phyloP scores from a whole-genome alignment of 1,284 basidiomycete genomes.

The Leccinum huronense region DNA sequence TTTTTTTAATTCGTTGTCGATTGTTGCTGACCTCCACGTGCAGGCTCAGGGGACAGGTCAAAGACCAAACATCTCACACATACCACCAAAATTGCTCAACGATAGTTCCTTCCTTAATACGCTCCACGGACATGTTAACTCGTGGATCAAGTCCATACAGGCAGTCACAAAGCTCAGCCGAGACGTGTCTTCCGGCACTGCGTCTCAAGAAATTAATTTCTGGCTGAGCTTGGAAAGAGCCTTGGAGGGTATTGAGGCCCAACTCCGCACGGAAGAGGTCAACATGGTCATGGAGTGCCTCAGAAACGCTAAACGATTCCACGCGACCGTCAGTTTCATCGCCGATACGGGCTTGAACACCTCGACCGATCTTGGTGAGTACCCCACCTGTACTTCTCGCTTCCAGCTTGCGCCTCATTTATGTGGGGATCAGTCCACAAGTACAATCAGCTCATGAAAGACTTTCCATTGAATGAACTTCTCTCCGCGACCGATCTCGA shows the following conservation, averaged over 20 bases:
- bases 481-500: slow-evolving; percentile 94
- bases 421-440: slow-evolving; percentile 80
- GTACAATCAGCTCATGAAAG: slow-evolving; percentile 98
- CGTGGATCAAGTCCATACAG: slow-evolving; percentile 99
- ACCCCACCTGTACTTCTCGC: background rate
- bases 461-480: slow-evolving; percentile 96
- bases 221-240: slow-evolving; percentile 62
- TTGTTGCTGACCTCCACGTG: slow-evolving; percentile 14
- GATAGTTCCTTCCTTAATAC: slow-evolving; percentile 94
- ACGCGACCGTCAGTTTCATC: slow-evolving; percentile 96
- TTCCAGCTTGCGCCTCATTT: slow-evolving; percentile 12
- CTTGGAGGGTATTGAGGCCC: slow-evolving; percentile 89
- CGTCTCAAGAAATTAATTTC: slow-evolving; percentile 89
- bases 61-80: slow-evolving; percentile 73
- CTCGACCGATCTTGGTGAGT: slow-evolving; percentile 79
- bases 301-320: slow-evolving; percentile 95
- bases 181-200: slow-evolving; percentile 94
- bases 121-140: slow-evolving; percentile 91
- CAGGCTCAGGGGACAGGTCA: slow-evolving; percentile 56
- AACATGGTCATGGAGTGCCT: slow-evolving; percentile 94
- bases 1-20: slow-evolving; percentile 14
- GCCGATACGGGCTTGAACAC: slow-evolving; percentile 97
- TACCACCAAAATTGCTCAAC: slow-evolving; percentile 72
- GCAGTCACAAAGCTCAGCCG: slow-evolving; percentile 91
- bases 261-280: slow-evolving; percentile 90